phyloP scores from a whole-genome alignment of 2,329 filamentous ascomycete species.

The Xylaria sp. region DNA sequence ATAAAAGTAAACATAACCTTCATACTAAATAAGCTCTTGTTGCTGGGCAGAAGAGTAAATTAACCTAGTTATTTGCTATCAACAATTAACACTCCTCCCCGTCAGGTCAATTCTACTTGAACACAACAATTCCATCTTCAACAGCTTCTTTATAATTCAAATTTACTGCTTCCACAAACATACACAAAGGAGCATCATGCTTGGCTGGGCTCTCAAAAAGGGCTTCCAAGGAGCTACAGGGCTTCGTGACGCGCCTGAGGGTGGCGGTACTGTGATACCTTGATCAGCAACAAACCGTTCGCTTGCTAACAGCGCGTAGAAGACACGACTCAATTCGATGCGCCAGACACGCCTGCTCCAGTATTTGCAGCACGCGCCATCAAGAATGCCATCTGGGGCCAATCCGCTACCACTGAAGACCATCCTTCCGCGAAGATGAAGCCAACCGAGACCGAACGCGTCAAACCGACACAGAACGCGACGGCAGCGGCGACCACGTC shows the following conservation, averaged over 20 bases:
- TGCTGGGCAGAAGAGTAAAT: constrained; percentile 23
- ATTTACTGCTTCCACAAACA: not conserved
- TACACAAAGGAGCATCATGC: constrained; percentile 55
- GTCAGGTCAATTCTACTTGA: not conserved
- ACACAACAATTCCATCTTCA: constrained; percentile 12
- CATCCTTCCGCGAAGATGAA: constrained; percentile 52
- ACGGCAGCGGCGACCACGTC: constrained; percentile 8
- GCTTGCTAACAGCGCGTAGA: constrained; percentile 46
- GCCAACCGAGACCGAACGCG: constrained; percentile 52
- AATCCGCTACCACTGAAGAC: constrained; percentile 54
- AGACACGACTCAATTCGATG: constrained; percentile 63
- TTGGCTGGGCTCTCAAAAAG: constrained; percentile 69
- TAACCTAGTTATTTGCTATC: not conserved
- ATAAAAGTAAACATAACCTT: constrained; percentile 33
- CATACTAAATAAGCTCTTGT: constrained; percentile 8
- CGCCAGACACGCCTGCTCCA: constrained; percentile 73
- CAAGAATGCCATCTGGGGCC: constrained; percentile 72
- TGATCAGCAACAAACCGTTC: constrained; percentile 12
- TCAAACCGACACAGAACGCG: constrained; percentile 44
- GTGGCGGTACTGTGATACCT: constrained; percentile 41
- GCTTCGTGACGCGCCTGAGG: constrained; percentile 47
- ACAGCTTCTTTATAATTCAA: not conserved
- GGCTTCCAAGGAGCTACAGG: constrained; percentile 56
- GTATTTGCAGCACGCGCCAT: constrained; percentile 74
- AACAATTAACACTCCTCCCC: not conserved